Evolutionary conservation across 345 rosid species (phyloP).

Genomic region (Sapria himalayana): DNA sequence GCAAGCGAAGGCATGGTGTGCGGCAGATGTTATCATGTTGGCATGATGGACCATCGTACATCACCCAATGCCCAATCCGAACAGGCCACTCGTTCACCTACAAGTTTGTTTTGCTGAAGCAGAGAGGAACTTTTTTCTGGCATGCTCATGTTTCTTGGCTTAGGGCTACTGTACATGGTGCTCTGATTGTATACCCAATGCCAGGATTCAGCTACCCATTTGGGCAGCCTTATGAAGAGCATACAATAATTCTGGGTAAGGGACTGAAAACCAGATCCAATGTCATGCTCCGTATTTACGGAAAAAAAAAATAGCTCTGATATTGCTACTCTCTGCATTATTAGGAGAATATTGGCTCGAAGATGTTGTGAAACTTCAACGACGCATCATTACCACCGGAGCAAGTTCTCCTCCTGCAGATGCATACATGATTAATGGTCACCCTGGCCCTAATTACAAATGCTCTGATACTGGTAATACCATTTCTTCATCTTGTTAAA

Average conservation of each 20-base stretch:
- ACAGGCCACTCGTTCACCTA: slow-evolving; percentile 55
- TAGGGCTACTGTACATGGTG: slow-evolving; percentile 53
- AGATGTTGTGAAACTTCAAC: slow-evolving; percentile 40
- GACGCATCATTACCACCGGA: slow-evolving; percentile 36
- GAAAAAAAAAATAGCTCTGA: too few species aligned
- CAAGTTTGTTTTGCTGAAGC: slow-evolving; percentile 44
- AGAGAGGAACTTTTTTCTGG: slow-evolving; percentile 70
- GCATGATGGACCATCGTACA: slow-evolving; percentile 80
- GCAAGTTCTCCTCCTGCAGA: slow-evolving; percentile 51
- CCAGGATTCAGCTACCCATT: slow-evolving; percentile 55
- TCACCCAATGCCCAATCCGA: slow-evolving; percentile 75
- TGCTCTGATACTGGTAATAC: slow-evolving; percentile 46
- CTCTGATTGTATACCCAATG: slow-evolving; percentile 51
- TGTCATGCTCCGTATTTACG: too few species aligned
- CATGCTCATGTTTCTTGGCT: slow-evolving; percentile 92
- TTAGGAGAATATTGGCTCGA: slow-evolving; percentile 75
- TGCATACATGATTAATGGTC: slow-evolving; percentile 71
- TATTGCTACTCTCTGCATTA: too few species aligned
- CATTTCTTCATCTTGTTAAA: too few species aligned
- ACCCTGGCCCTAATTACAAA: slow-evolving; percentile 72
- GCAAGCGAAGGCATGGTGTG: slow-evolving; percentile 96
- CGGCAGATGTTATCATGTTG: slow-evolving; percentile 66
- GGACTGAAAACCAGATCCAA: too few species aligned
- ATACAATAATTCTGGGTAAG: slow-evolving; percentile 40
- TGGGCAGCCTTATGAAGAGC: slow-evolving; percentile 35